Evolutionary conservation across 345 rosid species (phyloP).

Genomic region (Anastatica hierochuntica): DNA sequence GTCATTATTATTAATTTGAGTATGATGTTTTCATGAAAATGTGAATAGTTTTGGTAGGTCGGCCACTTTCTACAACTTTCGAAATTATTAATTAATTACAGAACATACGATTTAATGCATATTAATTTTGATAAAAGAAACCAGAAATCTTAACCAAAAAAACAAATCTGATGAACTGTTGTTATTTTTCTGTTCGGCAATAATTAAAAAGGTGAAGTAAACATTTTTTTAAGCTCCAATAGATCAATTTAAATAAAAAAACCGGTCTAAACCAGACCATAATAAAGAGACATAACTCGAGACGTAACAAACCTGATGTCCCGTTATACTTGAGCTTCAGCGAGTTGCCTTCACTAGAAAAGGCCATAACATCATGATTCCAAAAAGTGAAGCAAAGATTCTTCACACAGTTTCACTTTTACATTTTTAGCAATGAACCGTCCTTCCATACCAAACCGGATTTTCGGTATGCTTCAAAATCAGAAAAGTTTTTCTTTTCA

Average conservation of each 20-base stretch:
- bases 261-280: constrained; percentile 3
- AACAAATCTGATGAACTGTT: too few species aligned
- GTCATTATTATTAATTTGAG: too few species aligned
- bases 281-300: constrained; percentile 2
- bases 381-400: constrained; percentile 20
- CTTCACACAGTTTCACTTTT: not conserved
- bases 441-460: not conserved
- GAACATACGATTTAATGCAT: too few species aligned
- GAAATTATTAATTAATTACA: too few species aligned
- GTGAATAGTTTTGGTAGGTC: too few species aligned
- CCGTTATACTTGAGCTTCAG: constrained; percentile 1
- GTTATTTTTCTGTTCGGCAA: too few species aligned
- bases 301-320: constrained; percentile 9
- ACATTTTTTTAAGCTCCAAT: not conserved
- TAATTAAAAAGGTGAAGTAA: too few species aligned
- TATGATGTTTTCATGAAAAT: too few species aligned
- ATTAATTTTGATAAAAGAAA: too few species aligned
- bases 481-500: not conserved
- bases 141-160: too few species aligned
- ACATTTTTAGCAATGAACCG: constrained; percentile 12
- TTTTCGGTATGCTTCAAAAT: constrained; percentile 4
- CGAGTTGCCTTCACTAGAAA: constrained; percentile 11
- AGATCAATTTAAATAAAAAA: not conserved
- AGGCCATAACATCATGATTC: constrained; percentile 2
- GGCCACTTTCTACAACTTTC: too few species aligned